These are phyloP conservation scores for Corymbia citriodora DNA, from an alignment of 441 rosid genomes.

Conservation along the genomic window DNA sequence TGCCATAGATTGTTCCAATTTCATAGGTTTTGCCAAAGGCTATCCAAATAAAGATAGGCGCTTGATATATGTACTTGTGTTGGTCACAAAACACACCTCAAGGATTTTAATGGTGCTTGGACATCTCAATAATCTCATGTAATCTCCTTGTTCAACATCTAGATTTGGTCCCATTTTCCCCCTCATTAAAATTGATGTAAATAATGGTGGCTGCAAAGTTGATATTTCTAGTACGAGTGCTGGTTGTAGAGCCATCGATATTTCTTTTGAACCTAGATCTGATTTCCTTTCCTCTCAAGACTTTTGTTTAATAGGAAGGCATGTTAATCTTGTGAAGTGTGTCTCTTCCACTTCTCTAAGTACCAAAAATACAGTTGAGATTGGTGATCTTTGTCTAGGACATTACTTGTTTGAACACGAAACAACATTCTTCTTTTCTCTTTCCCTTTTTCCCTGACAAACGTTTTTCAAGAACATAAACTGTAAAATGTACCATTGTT, in stretches of 20 bases:
- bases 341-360: not conserved
- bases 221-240: not conserved
- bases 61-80: not conserved
- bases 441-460: not conserved
- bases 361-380: not conserved
- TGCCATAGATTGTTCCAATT: not conserved
- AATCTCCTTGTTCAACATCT: not conserved
- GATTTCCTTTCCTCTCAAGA: not conserved
- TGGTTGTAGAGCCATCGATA: not conserved
- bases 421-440: not conserved
- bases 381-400: not conserved
- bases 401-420: not conserved
- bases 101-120: not conserved
- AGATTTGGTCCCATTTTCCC: not conserved
- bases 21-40: not conserved
- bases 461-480: not conserved
- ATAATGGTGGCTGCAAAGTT: not conserved
- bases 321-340: not conserved
- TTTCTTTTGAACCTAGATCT: not conserved
- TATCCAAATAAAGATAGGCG: not conserved
- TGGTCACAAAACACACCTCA: not conserved
- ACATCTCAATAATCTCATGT: not conserved
- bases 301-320: not conserved
- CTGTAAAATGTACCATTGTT: not conserved
- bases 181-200: not conserved